Base-by-base conservation (phyloP, 352 stramenopile genomes). In the Thalassiosira mediterranea region DNA sequence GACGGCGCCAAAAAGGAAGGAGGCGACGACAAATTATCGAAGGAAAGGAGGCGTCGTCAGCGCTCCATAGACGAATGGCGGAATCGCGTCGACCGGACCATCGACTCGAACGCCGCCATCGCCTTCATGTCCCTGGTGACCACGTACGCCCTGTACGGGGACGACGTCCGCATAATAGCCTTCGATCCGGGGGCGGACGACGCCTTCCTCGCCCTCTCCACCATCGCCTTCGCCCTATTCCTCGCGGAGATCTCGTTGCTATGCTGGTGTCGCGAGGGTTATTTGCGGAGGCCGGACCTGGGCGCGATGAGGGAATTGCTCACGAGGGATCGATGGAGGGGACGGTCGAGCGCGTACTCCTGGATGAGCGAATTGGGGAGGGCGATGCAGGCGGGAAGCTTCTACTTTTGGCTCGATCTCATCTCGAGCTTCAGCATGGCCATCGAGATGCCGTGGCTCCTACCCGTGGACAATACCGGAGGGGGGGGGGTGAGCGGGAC, bases 391-490 rank as follows among this genome's bases (percentile, higher is more conserved):
- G 57, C 95, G 60, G 69, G 80, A 11, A 88, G 83, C 68, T 98
- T 98, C 66, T 98, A 97, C 86, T 98, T 98, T 72, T 98, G 96
- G 81, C 76, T 98, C 52, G 96, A 98, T 76, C 73, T 97, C 29
- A 90, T 98, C 31, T 96, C 96, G 31, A 97, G 95, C 13, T 51
- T 97, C 15, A 97, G 94, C 4, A 89, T 98, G 26, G 90, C 96
- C n/a, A 89, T 95, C 0, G 95, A 98, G 54, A 77, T 77, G 29
- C 53, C 57, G 42, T 77, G 59, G 65, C 25, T 69, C n/a, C 23
- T 68, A 40, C 49, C 19, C 11, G 28, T 13, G 28, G 26, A 26
- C 26, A 37, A 21, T 37, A 29, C 31, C 48, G 32, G 34, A 21
- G 48, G 28, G 32, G 29, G 23, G 7, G 51, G 28, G 51, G 19